Base-by-base conservation (phyloP, 2,329 filamentous ascomycete species). In the Penicillium sp. region DNA sequence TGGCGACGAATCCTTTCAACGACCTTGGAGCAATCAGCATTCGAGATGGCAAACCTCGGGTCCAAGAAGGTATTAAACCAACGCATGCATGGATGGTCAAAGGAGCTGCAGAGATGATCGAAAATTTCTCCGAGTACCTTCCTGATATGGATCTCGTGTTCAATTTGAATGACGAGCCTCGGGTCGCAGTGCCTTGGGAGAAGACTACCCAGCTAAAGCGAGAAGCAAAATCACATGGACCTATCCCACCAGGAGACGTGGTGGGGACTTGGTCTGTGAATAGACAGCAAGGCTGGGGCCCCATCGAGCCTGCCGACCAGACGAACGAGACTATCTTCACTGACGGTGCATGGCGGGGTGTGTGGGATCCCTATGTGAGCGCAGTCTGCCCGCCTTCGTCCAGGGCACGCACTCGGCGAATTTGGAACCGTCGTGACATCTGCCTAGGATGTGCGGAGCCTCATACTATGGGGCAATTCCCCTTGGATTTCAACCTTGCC, bases 401-500 rank as follows among this genome's bases (percentile, higher is more conserved):
- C 1, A 75, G 73, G 10, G 78, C 78, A 3, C 77, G 82, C 22
- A 76, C 72, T 11, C 74, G 76, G 7, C 74, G 79, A 10, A 73
- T 80, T 48, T 87, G 82, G 81, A 78, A 87, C 52, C 76, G 78
- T 20, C 76, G 76, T 44, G 74, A 77, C 28, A 75, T 88, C 41
- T 91, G 87, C 63, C 70, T 77, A 0, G 70, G 72, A 2, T 91
- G 87, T 63, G 72, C 75, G 1, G 69, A 72, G 6, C 77, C 78
- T 0, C 85, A 90, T 59, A 85, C 86, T 0, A 70, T 79, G 14
- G 82, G 80, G 2, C 81, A 82, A 18, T 86, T 87, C 57, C 69
- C 89, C 5, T 71, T 74, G 4, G 75, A 86, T 56, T 90, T 85
- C 82, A 73, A 76, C 1, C 63, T 76, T 7, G 80, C 84, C 4